Base-by-base conservation (phyloP, 768 basidiomycete genomes). In the Naganishia vishniacii region DNA sequence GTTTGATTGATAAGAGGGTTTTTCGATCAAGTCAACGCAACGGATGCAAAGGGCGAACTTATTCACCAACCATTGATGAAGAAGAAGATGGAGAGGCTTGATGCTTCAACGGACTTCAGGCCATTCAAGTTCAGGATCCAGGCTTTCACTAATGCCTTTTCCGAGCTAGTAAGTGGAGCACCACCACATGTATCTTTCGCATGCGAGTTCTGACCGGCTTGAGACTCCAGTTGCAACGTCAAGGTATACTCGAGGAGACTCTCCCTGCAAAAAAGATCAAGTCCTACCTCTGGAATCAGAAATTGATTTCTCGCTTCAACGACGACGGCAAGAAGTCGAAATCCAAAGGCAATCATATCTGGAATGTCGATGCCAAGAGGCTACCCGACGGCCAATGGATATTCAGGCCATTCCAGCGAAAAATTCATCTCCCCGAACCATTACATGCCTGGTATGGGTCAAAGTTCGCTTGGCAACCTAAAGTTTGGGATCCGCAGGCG, bases 111-210 rank as follows among this genome's bases (percentile, higher is more conserved):
- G 45, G 94, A 98, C 78, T 99, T 94, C 79, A 85, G 94, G 28
- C 94, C 94, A 49, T 98, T 99, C 85, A 97, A 97, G 78, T 99
- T 99, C 80, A 85, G 94, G 64, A 99, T 99, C 69, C 90, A 91
- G 74, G 94, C 94, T 0, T 99, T 99, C 78, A 98, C 93, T 6
- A 88, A 91, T 72, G 88, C 88, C 3, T 98, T 98, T 73, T 81
- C 92, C 69, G 95, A 97, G 77, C 88, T 91, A 81, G 89, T 89
- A 75, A 69, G 68, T 29, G 6, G 25, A 56, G 16, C 16, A 11
- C 4, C 13, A 12, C 1, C 13, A 8, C 13, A 34, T 63, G 45
- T 32, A 62, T 64, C 16, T 9, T 32, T 51, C 8, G 23, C 12
- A 37, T 4, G 7, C n/a, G 15, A 1, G 2, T 69, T 60, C 63